Percentiles rank a stretch among this genome's conserved stretches.
Conservation (phyloP, 2,329 filamentous ascomycete genomes). For the Magnaporthales sp. region DNA sequence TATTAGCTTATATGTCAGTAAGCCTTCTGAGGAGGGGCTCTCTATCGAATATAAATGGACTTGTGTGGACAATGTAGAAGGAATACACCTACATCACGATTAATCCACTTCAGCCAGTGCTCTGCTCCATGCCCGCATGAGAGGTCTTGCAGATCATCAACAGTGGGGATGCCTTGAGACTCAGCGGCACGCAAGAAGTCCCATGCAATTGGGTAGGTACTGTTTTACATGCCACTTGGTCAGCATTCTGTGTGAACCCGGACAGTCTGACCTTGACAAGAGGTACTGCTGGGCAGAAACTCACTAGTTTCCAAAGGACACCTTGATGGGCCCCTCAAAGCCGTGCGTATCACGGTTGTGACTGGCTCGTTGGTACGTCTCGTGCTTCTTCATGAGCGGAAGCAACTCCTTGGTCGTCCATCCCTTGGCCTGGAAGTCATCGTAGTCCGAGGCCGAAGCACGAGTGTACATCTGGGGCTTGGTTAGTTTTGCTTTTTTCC, state of each 20-base stretch:
- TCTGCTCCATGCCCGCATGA: slow-evolving; percentile 62
- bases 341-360: slow-evolving; percentile 64
- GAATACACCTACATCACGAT: slow-evolving; percentile 41
- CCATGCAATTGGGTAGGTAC: slow-evolving; percentile 71
- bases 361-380: slow-evolving; percentile 63
- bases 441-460: slow-evolving; percentile 64
- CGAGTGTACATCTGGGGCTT: slow-evolving; percentile 57
- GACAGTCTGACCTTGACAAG: background rate
- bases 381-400: slow-evolving; percentile 72
- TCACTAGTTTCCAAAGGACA: slow-evolving; percentile 68
- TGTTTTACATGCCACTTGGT: slow-evolving; percentile 7
- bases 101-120: slow-evolving; percentile 84
- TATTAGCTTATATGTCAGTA: background rate
- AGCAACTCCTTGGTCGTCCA: slow-evolving; percentile 69
- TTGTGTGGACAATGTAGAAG: too few relatives aligned
- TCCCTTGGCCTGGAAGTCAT: slow-evolving; percentile 73
- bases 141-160: slow-evolving; percentile 70
- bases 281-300: background rate
- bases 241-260: background rate
- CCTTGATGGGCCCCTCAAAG: slow-evolving; percentile 73
- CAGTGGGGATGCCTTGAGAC: slow-evolving; percentile 64
- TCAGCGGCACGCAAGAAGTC: slow-evolving; percentile 69
- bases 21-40: too few relatives aligned
- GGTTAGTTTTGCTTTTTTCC: background rate
- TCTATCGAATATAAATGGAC: too few relatives aligned